phyloP scores from a whole-genome alignment of 257 asterid species.

The Solanum lignicaule region DNA sequence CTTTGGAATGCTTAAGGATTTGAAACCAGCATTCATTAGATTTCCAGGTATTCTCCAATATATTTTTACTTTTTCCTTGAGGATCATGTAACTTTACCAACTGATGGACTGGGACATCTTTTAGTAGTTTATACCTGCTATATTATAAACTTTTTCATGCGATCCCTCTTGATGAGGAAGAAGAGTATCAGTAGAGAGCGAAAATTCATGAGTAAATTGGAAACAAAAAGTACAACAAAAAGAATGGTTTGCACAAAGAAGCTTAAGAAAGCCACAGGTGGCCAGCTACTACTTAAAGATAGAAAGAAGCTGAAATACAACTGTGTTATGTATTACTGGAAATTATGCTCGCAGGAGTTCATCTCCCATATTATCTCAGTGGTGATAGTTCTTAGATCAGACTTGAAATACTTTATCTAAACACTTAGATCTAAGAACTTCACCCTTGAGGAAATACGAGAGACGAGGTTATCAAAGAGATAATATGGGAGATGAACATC shows the following conservation, averaged over 20 bases:
- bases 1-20: constrained; percentile 54
- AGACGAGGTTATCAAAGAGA: not conserved
- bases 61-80: not conserved
- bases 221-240: not conserved
- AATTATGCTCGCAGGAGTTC: not conserved
- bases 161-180: not conserved
- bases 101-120: not conserved
- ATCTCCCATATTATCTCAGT: not conserved
- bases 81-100: not conserved
- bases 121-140: not conserved
- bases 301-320: not conserved
- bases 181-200: not conserved
- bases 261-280: not conserved
- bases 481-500: not conserved
- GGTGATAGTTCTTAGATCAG: not conserved
- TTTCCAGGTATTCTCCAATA: constrained; percentile 66
- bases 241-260: not conserved
- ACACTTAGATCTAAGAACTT: not conserved
- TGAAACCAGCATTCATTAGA: constrained; percentile 76
- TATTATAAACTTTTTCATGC: not conserved
- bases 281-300: not conserved
- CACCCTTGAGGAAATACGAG: not conserved
- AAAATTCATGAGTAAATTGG: not conserved
- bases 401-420: not conserved
- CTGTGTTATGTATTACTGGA: not conserved